Evolutionary conservation across 306 rosid species (phyloP), one percentile per base, ranked within the genome.

Genomic region (Cucurbita ficifolia): DNA sequence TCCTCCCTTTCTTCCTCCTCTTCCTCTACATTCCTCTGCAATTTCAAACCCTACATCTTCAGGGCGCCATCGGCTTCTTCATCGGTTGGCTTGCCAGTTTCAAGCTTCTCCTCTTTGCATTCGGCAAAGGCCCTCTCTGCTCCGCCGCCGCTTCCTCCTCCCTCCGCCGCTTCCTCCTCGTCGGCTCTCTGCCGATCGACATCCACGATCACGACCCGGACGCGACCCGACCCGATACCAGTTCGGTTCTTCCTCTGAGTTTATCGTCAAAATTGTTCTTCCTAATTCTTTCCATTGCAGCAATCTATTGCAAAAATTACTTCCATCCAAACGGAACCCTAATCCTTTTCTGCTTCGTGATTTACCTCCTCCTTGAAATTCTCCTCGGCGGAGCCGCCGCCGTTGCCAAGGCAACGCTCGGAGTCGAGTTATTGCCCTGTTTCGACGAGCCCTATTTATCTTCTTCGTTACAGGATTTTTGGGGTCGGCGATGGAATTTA

Each of bases 401-500:
- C 40, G 3, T 78, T 22, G 88, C 86, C 43, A 39, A 76, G 79
- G 56, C 55, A 39, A 5, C 70, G 4, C 38, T 86, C 14, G 86
- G 96, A 14, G 16, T 84, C 10, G 85, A 91, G 64, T 79, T 87
- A 1, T 89, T 85, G 71, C 97, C 92, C 2, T 87, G 80, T 24
- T 88, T 88, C 87, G 76, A 88, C 0, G 75, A 85, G 33, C 95
- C 97, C 1, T 55, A 89, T 14, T 76, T 84, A 4, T 83, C 96
- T 0, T 78, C 88, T 12, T 92, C 96, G 11, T 81, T 89, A 0
- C 97, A 89, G 54, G 89, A 92, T 56, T 92, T 89, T 39, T 89
- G 97, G 97, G 89, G 92, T 1, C 72, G 82, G 46, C 77, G 97
- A 39, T 92, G 97, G 97, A 92, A 89, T 69, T 86, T 89, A 52